These are phyloP conservation scores for Aureobasidium namibiae DNA, from an alignment of 2,329 filamentous ascomycete species.

Conservation along the genomic window DNA sequence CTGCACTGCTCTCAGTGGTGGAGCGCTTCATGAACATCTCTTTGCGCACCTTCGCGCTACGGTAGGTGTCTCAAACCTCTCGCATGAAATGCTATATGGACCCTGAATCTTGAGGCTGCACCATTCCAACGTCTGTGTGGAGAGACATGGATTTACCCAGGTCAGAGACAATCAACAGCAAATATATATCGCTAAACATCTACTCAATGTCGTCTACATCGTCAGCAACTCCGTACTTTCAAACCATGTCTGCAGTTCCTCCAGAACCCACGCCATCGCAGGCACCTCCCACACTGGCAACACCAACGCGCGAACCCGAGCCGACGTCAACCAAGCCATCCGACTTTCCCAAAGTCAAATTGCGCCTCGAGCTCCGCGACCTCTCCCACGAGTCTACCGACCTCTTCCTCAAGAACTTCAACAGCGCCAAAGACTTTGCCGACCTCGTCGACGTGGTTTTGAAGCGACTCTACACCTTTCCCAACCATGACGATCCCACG, in stretches of 20 bases:
- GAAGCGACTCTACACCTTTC: constrained; percentile 57
- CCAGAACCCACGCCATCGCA: constrained; percentile 14
- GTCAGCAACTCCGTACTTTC: constrained; percentile 14
- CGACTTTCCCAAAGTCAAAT: constrained; percentile 33
- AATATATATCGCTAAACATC: background rate
- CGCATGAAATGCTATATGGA: background rate
- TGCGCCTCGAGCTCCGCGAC: constrained; percentile 42
- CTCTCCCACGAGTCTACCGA: constrained; percentile 49
- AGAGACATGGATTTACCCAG: background rate
- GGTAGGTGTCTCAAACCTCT: too few species aligned
- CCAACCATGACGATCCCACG: constrained; percentile 11
- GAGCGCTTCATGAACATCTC: background rate
- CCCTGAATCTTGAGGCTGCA: background rate
- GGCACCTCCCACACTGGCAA: constrained; percentile 2
- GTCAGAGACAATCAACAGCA: background rate
- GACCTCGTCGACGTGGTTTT: constrained; percentile 61
- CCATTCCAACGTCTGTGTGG: background rate
- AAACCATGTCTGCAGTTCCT: constrained; percentile 17
- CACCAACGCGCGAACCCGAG: background rate
- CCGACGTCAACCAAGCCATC: constrained; percentile 18
- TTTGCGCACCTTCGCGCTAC: background rate
- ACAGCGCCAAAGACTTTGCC: constrained; percentile 54
- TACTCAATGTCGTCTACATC: background rate
- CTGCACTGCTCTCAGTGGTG: background rate
- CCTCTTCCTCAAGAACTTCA: constrained; percentile 59